Base-by-base conservation (phyloP, 345 rosid species). In the Fremontodendron californicum region DNA sequence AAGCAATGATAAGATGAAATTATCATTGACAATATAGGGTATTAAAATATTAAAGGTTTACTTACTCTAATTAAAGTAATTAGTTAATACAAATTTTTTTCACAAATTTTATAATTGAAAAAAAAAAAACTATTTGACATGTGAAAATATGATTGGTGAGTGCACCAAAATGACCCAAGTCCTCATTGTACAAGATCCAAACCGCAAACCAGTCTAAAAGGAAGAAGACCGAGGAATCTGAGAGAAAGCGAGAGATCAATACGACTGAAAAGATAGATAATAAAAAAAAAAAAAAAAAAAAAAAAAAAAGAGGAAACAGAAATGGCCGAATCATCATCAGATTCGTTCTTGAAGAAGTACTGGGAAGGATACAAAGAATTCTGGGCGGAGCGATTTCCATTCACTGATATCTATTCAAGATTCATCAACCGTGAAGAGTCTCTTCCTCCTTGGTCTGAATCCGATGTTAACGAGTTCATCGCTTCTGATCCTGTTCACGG, bases 401-500 rank as follows among this genome's bases (percentile, higher is more conserved):
- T 87, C 74, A 84, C 89, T 4, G 90, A 90, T 1, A 83, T 86
- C 83, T 93, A 91, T 83, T 78, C 86, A 18, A 80, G 86, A 61
- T 89, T 91, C 87, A 73, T 85, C 81, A 84, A 76, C 48, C 91
- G 88, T 7, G 89, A 90, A 29, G 61, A 68, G 21, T 90, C 95
- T 39, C 91, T 89, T 57, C 93, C 94, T 55, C 80, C 90, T 51
- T 94, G 97, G 97, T 91, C 97, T 39, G 73, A 84, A 77, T 84
- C 95, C 42, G 98, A 94, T 75, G 93, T 93, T 46, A 86, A 91
- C 0, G 88, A 89, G 2, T 94, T 94, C 87, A 90, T 94, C 8
- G 93, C 93, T 57, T 85, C 96, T 52, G 98, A 94, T 89, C 93
- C 94, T 29, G 81, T 86, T 48, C 86, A 91, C 67, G 98, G 97